A percentile compares a stretch with the other conserved stretches of the same genome.
These are phyloP conservation scores for Citrus cavaleriei DNA, from an alignment of 345 rosid genomes.

Conservation along the genomic window DNA sequence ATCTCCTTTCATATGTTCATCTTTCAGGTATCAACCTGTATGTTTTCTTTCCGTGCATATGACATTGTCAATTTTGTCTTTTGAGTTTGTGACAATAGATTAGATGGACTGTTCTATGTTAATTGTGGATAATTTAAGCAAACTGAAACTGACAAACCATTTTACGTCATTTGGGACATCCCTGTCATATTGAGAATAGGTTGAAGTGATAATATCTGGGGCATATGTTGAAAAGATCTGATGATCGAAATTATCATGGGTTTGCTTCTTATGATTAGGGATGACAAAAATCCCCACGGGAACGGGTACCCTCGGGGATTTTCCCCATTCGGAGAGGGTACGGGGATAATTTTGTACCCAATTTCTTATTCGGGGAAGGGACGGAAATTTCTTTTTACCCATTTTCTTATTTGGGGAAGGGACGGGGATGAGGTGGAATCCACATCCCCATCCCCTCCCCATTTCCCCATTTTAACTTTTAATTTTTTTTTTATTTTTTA, in stretches of 20 bases:
- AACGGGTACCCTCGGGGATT: too few relatives aligned
- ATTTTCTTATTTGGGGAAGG: too few relatives aligned
- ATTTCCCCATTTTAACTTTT: too few relatives aligned
- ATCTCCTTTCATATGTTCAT: slow-evolving; percentile 84
- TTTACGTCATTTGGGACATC: background rate
- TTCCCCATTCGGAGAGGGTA: too few relatives aligned
- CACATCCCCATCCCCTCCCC: too few relatives aligned
- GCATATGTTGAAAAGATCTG: background rate
- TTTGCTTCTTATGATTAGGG: background rate
- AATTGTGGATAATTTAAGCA: background rate
- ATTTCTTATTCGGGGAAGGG: too few relatives aligned
- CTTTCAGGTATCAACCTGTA: slow-evolving; percentile 57
- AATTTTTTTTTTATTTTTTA: too few relatives aligned
- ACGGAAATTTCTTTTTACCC: too few relatives aligned
- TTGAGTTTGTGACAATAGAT: background rate
- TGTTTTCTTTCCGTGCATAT: slow-evolving; percentile 12
- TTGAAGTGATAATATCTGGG: background rate
- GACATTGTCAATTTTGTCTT: background rate
- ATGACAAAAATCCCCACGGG: too few relatives aligned
- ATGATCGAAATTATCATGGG: background rate
- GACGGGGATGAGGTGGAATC: too few relatives aligned
- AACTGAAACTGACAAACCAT: background rate
- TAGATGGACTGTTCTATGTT: background rate
- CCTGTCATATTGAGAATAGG: background rate
- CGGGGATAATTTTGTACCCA: too few relatives aligned